Evolutionary conservation across 192 early-diverging fungal genomes (phyloP).

Genomic region (Coemansia sp.): DNA sequence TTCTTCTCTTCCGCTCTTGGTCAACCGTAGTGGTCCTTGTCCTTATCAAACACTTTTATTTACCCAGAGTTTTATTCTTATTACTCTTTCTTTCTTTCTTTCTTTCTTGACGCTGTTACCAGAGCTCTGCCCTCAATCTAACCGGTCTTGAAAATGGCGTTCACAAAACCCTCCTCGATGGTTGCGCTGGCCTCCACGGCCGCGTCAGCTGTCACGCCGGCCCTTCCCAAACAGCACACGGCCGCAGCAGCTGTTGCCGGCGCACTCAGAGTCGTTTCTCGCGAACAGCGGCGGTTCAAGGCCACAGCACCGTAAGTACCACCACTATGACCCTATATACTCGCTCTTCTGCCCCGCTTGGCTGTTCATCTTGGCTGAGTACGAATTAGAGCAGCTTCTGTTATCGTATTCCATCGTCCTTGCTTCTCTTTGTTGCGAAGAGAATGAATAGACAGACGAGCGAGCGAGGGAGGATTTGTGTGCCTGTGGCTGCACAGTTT

Average conservation of each 20-base stretch:
- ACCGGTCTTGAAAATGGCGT: constrained; percentile 23
- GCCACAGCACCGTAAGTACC: constrained; percentile 50
- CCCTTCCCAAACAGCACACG: constrained; percentile 14
- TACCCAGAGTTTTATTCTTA: no score
- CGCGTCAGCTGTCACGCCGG: constrained; percentile 10
- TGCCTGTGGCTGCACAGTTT: no score
- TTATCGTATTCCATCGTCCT: not conserved
- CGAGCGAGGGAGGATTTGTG: no score
- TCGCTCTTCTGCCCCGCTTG: not conserved
- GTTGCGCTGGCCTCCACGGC: constrained; percentile 33
- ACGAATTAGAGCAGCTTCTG: not conserved
- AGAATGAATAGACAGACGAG: no score
- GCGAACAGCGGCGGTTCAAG: constrained; percentile 49
- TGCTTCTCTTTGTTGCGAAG: no score
- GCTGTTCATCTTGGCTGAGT: not conserved
- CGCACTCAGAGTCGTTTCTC: constrained; percentile 24
- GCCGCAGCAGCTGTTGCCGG: constrained; percentile 20
- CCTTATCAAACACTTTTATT: no score
- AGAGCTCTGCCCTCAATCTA: no score
- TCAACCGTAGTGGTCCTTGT: no score
- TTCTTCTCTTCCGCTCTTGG: no score
- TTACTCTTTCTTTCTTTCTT: no score
- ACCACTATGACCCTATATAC: not conserved
- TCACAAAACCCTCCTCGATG: constrained; percentile 36
- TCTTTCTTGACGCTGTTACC: no score